Conservation (phyloP, 2,329 filamentous ascomycete species). For the Calycina herbarum region DNA sequence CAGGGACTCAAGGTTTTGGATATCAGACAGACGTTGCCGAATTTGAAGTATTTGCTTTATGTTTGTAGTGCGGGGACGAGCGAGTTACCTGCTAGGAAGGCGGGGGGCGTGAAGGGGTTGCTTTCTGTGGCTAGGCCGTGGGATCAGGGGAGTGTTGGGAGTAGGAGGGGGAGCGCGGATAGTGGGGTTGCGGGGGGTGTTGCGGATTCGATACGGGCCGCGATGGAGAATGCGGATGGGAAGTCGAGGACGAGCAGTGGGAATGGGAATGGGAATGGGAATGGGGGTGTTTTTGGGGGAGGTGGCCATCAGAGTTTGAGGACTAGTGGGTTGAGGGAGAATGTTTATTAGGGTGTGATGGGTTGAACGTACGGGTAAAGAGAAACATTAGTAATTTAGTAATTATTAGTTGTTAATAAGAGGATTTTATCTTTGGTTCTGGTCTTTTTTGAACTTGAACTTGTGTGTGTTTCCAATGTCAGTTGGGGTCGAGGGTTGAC, state of each 20-base stretch:
- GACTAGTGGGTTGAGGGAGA: slow-evolving; percentile 38
- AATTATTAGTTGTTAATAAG: not conserved
- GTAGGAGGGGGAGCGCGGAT: slow-evolving; percentile 35
- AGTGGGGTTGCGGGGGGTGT: slow-evolving; percentile 25
- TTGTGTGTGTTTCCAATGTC: not conserved
- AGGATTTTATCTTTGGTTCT: not conserved
- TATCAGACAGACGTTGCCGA: slow-evolving; percentile 87
- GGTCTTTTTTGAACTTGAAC: not conserved
- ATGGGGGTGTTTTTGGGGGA: slow-evolving; percentile 19
- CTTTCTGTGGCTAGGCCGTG: slow-evolving; percentile 45
- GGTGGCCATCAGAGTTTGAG: slow-evolving; percentile 31
- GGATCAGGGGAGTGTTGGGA: slow-evolving; percentile 24
- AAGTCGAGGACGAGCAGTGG: slow-evolving; percentile 17
- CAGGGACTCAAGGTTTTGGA: slow-evolving; percentile 81
- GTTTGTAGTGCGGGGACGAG: slow-evolving; percentile 78
- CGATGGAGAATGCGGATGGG: slow-evolving; percentile 29
- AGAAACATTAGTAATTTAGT: not conserved
- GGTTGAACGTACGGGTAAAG: not conserved
- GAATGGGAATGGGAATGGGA: slow-evolving; percentile 15
- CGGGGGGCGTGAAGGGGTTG: slow-evolving; percentile 60
- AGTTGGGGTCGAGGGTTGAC: too few relatives aligned
- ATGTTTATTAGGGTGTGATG: slow-evolving; percentile 21
- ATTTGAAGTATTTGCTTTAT: slow-evolving; percentile 89
- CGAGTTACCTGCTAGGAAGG: slow-evolving; percentile 61
- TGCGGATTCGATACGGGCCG: slow-evolving; percentile 30